Evolutionary conservation across 805 yeast genomes (phyloP).

Genomic region (Yamadazyma akitaensis): DNA sequence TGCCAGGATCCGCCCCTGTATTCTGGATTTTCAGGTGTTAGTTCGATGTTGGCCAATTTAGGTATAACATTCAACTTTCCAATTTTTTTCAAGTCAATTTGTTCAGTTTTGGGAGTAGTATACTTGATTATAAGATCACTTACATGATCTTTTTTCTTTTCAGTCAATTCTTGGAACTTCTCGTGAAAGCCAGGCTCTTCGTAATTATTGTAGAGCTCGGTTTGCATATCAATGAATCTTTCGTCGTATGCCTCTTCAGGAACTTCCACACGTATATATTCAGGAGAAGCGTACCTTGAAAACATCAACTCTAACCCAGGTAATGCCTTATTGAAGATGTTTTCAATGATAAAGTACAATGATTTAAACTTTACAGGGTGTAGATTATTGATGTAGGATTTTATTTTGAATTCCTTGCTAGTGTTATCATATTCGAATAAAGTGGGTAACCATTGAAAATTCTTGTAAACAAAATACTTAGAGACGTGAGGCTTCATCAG

Average conservation of each 20-base stretch:
- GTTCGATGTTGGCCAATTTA: slow-evolving; percentile 38
- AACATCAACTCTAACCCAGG: slow-evolving; percentile 32
- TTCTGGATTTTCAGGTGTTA: slow-evolving; percentile 38
- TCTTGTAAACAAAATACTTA: slow-evolving; percentile 18
- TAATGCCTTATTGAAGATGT: slow-evolving; percentile 24
- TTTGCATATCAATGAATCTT: no score
- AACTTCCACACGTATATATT: slow-evolving; percentile 15
- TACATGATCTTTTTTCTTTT: slow-evolving; percentile 3
- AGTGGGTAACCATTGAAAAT: slow-evolving; percentile 41
- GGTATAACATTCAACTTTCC: slow-evolving; percentile 33
- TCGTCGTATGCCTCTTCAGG: slow-evolving; percentile 3
- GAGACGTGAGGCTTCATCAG: slow-evolving; percentile 11
- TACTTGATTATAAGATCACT: slow-evolving; percentile 5
- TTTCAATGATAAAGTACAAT: slow-evolving; percentile 28
- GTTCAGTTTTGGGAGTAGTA: slow-evolving; percentile 4
- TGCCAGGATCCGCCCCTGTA: slow-evolving; percentile 44
- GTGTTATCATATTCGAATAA: slow-evolving; percentile 8
- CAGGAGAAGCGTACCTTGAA: slow-evolving; percentile 20
- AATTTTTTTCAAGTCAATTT: slow-evolving; percentile 9
- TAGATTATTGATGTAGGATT: slow-evolving; percentile 40
- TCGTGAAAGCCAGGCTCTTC: slow-evolving; percentile 8
- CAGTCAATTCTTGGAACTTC: not conserved
- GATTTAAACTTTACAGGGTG: slow-evolving; percentile 27
- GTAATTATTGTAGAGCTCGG: not conserved
- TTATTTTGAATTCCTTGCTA: slow-evolving; percentile 16